Evolutionary conservation across 257 asterid genomes (phyloP).

Genomic region (Solanum gracilifrons): DNA sequence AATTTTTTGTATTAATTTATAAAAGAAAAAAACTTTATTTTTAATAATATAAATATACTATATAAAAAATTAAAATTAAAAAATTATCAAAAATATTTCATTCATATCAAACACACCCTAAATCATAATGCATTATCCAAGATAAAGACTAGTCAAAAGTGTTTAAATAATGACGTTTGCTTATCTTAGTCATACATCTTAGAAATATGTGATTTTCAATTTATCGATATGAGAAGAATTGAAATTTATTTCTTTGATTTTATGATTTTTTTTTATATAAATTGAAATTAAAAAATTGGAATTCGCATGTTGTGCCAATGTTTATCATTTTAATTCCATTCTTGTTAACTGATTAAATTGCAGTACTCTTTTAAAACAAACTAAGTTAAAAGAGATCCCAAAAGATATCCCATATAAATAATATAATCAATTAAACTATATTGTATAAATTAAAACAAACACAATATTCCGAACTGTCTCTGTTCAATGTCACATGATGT

Average conservation of each 20-base stretch:
- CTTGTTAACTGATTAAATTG: no score
- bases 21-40: no score
- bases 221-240: background rate
- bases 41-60: no score
- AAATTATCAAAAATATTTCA: no score
- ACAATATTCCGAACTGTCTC: background rate
- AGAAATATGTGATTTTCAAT: background rate
- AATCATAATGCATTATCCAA: background rate
- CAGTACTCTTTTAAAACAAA: no score
- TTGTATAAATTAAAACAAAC: fast-evolving
- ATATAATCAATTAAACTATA: background rate
- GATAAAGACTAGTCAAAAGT: background rate
- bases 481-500: background rate
- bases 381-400: no score
- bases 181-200: background rate
- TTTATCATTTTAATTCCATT: no score
- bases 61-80: no score
- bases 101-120: background rate
- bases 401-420: background rate
- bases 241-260: background rate
- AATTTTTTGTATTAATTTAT: no score
- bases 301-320: no score
- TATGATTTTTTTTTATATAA: background rate
- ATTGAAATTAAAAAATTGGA: background rate
- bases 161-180: background rate